Conservation (phyloP, 2,329 filamentous ascomycete species). For the Daldinia eschscholtzii region DNA sequence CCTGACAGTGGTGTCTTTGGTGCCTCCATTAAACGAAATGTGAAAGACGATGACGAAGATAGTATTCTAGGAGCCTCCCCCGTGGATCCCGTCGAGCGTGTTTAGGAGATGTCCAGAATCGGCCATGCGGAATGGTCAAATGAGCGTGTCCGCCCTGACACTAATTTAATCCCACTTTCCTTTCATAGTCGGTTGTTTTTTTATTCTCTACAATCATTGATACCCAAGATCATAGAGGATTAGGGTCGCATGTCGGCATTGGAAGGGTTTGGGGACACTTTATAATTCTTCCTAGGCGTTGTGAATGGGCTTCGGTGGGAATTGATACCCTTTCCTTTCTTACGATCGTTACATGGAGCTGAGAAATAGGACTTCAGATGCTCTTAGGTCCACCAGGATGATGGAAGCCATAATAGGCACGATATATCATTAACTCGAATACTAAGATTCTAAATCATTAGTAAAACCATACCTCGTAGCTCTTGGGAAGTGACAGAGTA, state of each 20-base stretch:
- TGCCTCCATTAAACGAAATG: constrained; percentile 25
- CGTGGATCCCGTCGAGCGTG: constrained; percentile 56
- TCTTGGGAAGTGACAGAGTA: background rate
- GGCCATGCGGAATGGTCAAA: background rate
- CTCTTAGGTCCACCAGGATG: background rate
- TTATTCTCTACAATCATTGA: constrained; percentile 43
- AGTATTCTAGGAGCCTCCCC: constrained; percentile 55
- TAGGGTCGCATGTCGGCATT: constrained; percentile 9
- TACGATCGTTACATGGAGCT: constrained; percentile 37
- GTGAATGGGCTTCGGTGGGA: constrained; percentile 12
- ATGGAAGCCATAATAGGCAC: background rate
- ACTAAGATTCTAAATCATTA: background rate
- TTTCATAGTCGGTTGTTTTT: background rate
- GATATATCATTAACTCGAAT: background rate
- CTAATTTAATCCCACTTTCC: background rate
- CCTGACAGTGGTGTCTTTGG: constrained; percentile 35
- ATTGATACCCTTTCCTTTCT: constrained; percentile 39
- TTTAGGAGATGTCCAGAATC: constrained; percentile 47
- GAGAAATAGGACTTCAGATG: background rate
- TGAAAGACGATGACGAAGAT: constrained; percentile 51
- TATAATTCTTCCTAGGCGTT: constrained; percentile 15
- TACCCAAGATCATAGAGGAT: constrained; percentile 30
- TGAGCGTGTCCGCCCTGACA: background rate
- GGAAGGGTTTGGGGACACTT: constrained; percentile 2
- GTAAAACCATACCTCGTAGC: background rate